Conservation (phyloP, 1,284 basidiomycete genomes). For the Boletus semigastroideus region DNA sequence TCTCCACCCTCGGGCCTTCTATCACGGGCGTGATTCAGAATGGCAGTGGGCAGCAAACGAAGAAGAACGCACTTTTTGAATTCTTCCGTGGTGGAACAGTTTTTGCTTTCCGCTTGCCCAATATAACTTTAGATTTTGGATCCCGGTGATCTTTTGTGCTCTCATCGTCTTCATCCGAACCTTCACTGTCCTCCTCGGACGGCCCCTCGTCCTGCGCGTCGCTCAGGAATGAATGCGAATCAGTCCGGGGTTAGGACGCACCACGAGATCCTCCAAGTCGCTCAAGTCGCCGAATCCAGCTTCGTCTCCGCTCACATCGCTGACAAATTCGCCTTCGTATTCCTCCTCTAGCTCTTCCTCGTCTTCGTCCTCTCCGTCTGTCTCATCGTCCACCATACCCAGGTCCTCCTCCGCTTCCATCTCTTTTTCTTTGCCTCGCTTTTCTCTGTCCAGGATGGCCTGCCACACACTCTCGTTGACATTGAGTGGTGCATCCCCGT, state of each 20-base stretch:
- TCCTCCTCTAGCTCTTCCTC: constrained; percentile 55
- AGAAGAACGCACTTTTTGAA: constrained; percentile 49
- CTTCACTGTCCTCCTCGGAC: constrained; percentile 31
- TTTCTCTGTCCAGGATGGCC: constrained; percentile 81
- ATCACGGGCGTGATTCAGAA: constrained; percentile 17
- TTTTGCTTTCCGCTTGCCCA: constrained; percentile 71
- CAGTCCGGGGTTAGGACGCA: constrained; percentile 32
- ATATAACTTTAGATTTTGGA: constrained; percentile 43
- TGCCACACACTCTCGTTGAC: constrained; percentile 98
- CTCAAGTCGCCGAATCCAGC: constrained; percentile 68
- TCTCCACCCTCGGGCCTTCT: constrained; percentile 83
- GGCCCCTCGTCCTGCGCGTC: constrained; percentile 11
- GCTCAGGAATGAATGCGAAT: constrained; percentile 4
- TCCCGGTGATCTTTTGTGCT: constrained; percentile 31
- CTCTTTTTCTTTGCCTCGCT: constrained; percentile 46
- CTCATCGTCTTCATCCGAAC: constrained; percentile 41
- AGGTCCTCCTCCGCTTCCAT: constrained; percentile 48
- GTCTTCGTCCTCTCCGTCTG: constrained; percentile 51
- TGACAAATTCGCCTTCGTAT: constrained; percentile 81
- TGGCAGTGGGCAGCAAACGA: constrained; percentile 4
- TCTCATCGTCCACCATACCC: constrained; percentile 48
- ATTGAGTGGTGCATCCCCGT: constrained; percentile 96
- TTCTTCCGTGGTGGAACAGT: constrained; percentile 45
- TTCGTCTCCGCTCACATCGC: constrained; percentile 73
- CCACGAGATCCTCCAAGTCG: constrained; percentile 70